Conservation (phyloP, 192 early-diverging fungal genomes). For the Entophlyctis helioformis region DNA sequence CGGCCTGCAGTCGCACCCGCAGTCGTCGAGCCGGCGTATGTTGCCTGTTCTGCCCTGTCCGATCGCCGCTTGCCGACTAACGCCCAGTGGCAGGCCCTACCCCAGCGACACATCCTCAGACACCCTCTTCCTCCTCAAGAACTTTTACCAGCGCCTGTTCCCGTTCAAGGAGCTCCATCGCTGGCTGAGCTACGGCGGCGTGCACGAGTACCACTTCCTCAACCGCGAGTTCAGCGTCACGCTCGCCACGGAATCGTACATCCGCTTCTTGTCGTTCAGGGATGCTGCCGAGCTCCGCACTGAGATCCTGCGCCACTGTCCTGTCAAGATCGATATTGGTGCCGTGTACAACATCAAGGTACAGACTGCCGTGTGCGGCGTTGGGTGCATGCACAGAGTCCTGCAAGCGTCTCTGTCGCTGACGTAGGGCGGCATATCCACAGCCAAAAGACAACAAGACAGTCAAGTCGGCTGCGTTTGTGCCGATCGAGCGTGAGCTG, state of each 20-base stretch:
- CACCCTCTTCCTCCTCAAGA: too few relatives aligned
- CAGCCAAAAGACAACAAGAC: slow-evolving; percentile 77
- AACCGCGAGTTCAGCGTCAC: slow-evolving; percentile 92
- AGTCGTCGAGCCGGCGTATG: too few relatives aligned
- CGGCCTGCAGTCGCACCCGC: too few relatives aligned
- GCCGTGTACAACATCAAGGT: slow-evolving; percentile 79
- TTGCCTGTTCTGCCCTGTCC: too few relatives aligned
- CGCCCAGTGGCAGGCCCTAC: too few relatives aligned
- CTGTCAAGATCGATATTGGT: slow-evolving; percentile 93
- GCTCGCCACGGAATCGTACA: slow-evolving; percentile 62
- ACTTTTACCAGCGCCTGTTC: slow-evolving; percentile 80
- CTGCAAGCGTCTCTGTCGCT: background rate
- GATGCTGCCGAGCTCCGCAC: slow-evolving; percentile 57
- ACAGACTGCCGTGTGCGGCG: background rate
- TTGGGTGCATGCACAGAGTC: too few relatives aligned
- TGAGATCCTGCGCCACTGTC: slow-evolving; percentile 62
- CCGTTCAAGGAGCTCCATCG: slow-evolving; percentile 67
- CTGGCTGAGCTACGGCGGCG: slow-evolving; percentile 75
- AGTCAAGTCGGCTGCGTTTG: slow-evolving; percentile 56
- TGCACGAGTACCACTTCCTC: slow-evolving; percentile 58
- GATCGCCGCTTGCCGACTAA: too few relatives aligned
- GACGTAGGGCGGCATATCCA: background rate
- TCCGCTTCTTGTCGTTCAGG: slow-evolving; percentile 83
- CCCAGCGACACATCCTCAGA: too few relatives aligned
- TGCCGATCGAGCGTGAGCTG: slow-evolving; percentile 74